Evolutionary conservation across 495 filamentous ascomycete genomes (phyloP), one percentile per base, ranked within the genome.

Genomic region (Penicillium crystallinum): DNA sequence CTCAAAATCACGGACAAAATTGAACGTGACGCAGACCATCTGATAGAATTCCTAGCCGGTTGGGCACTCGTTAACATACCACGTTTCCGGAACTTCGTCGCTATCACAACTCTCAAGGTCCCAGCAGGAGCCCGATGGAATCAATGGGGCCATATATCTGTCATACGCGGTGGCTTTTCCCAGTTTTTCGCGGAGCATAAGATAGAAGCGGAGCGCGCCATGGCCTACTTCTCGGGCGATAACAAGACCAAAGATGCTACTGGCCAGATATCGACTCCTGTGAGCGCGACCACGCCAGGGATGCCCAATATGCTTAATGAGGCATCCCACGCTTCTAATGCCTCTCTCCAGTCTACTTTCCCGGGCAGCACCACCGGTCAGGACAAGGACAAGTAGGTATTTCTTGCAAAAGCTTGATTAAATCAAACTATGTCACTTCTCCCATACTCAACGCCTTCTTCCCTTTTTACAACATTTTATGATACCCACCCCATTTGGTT

Each of bases 21-120:
- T 2, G 53, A 67, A 9, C 55, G 58, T 31, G 61, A 77, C 19
- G 55, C 70, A 14, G 67, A 74, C 46, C 63, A 69, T 31, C 57
- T 79, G 7, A 60, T 68, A 2, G 68, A 76, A 48, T 66, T 72
- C 27, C 76, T 77, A 45, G 71, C 75, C 3, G 72, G 73, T 4
- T 78, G 71, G 73, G 54, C 62, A 1, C 43, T 73, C 1, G 36
- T 69, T 9, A 61, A 74, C 33, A 45, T 59, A 5, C 54, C 69
- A n/a, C 56, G 61, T 3, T 73, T 72, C 47, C 63, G 72, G 1
- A 58, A 56, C 8, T 70, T 70, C 25, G 11, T 58, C 25, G 58
- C 69, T 10, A 23, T 70, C 22, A 62, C 68, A 0, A 38, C 43
- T 7, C 7, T 52, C 14, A 53, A 58, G 14, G 30, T 33, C 10